These are phyloP conservation scores for Colletotrichum acutatum DNA, from an alignment of 2,329 filamentous ascomycete species.

Conservation along the genomic window DNA sequence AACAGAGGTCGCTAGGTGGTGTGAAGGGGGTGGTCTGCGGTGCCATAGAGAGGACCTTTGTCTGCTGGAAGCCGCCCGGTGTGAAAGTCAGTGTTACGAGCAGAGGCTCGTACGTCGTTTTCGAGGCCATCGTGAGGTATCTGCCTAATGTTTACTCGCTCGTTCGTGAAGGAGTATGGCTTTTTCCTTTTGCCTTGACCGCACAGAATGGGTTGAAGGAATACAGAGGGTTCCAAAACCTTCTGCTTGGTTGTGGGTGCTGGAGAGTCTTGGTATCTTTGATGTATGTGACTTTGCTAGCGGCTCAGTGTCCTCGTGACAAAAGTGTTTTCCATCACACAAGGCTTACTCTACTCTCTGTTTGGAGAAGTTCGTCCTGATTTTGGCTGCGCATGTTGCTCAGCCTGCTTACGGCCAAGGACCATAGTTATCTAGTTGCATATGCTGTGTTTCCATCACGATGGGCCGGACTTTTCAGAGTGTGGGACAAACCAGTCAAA, in stretches of 20 bases:
- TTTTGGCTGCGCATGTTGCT: not conserved
- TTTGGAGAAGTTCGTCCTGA: not conserved
- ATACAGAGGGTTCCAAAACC: not conserved
- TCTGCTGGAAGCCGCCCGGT: not conserved
- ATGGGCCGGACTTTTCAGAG: not conserved
- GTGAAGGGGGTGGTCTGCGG: conserved; percentile 6
- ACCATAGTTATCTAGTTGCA: conserved; percentile 19
- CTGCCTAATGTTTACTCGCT: not conserved
- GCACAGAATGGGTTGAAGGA: not conserved
- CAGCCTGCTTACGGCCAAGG: not conserved
- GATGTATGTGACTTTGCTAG: not conserved
- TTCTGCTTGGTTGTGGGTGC: not conserved
- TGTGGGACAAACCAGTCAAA: not conserved
- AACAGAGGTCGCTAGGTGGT: not conserved
- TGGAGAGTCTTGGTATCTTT: not conserved
- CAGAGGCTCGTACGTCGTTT: conserved; percentile 1
- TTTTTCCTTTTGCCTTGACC: not conserved
- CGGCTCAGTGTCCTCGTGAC: not conserved
- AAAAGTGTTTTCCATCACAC: not conserved
- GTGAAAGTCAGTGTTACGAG: conserved; percentile 2
- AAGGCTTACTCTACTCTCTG: not conserved
- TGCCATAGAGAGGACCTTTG: not conserved
- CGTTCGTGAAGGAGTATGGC: not conserved
- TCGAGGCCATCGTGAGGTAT: not conserved
- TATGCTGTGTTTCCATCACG: not conserved